Evolutionary conservation across 371 early-diverging fungal genomes (phyloP), one percentile per base, ranked within the genome.

Genomic region (Rhizopus delemar): DNA sequence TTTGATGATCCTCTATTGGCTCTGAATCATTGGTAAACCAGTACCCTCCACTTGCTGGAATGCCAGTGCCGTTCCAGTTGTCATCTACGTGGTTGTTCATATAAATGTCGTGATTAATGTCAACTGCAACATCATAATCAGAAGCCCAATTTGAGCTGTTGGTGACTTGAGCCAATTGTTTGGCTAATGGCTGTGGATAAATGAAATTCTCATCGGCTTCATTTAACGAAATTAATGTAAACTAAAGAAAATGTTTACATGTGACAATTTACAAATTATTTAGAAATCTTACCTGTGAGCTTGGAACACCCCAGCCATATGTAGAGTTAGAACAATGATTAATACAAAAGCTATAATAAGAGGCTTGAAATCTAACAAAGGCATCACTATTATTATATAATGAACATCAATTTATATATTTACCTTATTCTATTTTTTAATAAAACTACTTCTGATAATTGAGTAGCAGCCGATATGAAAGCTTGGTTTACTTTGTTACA

Each of bases 171-270:
- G 66, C 63, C 4, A 73, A 34, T 49, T 73, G 74, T 53, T 70
- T 73, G 5, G 74, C 70, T 31, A 73, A 46, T 36, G 74, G 51
- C 50, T 73, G 74, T 11, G 74, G 74, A 29, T 73, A 73, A 32
- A 73, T 53, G 39, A 70, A 73, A 16, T 73, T 73, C 0, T 65
- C 52, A 50, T 73, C 74, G 3, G 68, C 70, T 41, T 58, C 55
- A 9, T 57, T 48, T 12, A 66, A 36, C 8, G 59, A 59, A 5
- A 53, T 60, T 45, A 55, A 45, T 50, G 55, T 61, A 46, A 62
- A 69, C 66, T 53, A 70, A 34, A 39, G 33, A 63, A 51, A 67
- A 39, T n/a, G 16, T 13, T 3, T 31, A 6, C 41, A 11, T 3
- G n/a, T 41, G 32, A 7, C 7, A 45, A 22, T 9, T n/a, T 32